Evolutionary conservation across 2,329 filamentous ascomycete species (phyloP).

Genomic region (Fusarium drepaniforme): DNA sequence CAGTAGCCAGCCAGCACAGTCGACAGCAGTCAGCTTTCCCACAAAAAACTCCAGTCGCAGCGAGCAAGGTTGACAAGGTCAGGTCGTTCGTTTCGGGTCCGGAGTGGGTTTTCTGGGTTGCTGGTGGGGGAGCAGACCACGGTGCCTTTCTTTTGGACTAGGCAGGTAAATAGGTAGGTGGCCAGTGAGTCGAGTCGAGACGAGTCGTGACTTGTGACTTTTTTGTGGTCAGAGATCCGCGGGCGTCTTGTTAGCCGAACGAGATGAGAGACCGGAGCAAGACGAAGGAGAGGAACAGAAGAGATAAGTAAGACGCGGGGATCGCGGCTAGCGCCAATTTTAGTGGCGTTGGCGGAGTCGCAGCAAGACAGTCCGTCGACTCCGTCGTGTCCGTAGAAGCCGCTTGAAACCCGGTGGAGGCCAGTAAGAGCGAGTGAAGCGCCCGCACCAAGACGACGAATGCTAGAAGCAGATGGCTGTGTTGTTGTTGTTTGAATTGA

Average conservation of each 20-base stretch:
- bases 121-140: conserved; percentile 1
- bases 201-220: conserved; percentile 2
- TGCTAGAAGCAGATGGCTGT: not conserved
- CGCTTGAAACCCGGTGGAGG: not conserved
- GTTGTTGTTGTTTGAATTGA: not conserved
- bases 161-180: not conserved
- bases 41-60: conserved; percentile 21
- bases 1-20: conserved; percentile 7
- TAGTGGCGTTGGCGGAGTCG: conserved; percentile 43
- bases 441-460: conserved; percentile 1
- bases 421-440: not conserved
- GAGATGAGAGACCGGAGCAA: not conserved
- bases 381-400: conserved; percentile 21
- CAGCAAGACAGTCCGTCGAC: conserved; percentile 21
- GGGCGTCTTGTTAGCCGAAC: not conserved
- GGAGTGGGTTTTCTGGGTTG: conserved; percentile 6
- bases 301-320: conserved; percentile 44
- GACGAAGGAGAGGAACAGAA: conserved; percentile 12
- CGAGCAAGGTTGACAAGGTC: conserved; percentile 15
- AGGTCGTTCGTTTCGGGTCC: conserved; percentile 5
- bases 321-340: conserved; percentile 42
- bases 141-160: not conserved
- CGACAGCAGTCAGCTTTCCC: conserved; percentile 19
- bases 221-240: conserved; percentile 5
- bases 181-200: not conserved